phyloP scores from a whole-genome alignment of 139 green algal genomes.

The Nannochloris sp. region DNA sequence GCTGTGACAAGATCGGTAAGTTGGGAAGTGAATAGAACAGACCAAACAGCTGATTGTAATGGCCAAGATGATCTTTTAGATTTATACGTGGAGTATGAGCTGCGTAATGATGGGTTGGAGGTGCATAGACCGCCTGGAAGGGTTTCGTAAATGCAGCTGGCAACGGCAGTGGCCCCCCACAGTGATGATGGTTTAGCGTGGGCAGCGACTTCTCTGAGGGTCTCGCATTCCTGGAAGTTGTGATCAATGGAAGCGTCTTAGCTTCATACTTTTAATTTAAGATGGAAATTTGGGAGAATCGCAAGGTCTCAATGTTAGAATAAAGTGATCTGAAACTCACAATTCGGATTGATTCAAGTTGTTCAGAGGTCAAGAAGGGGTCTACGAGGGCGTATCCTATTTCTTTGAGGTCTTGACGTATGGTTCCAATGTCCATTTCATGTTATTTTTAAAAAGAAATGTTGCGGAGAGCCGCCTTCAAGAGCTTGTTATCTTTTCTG shows the following conservation, averaged over 20 bases:
- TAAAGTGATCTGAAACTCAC: not conserved
- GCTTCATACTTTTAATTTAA: no score
- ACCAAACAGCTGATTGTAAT: not conserved
- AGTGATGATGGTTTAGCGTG: not conserved
- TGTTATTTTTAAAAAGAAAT: not conserved
- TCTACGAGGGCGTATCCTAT: not conserved
- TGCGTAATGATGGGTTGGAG: not conserved
- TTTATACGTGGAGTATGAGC: not conserved
- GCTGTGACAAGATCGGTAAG: not conserved
- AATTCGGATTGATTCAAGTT: not conserved
- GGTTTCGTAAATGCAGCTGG: not conserved
- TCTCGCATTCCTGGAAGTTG: not conserved
- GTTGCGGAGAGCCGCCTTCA: no score
- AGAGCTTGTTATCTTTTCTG: no score
- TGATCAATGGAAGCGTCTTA: no score
- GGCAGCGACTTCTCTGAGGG: not conserved
- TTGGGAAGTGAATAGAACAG: not conserved
- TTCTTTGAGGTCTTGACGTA: not conserved
- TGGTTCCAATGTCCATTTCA: not conserved
- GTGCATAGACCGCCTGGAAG: not conserved
- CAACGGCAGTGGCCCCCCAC: not conserved
- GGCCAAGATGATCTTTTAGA: not conserved
- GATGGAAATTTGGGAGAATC: no score
- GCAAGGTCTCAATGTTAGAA: no score
- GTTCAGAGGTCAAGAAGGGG: not conserved